phyloP scores from a whole-genome alignment of 2,329 filamentous ascomycete species.

The Elsinoe australis region DNA sequence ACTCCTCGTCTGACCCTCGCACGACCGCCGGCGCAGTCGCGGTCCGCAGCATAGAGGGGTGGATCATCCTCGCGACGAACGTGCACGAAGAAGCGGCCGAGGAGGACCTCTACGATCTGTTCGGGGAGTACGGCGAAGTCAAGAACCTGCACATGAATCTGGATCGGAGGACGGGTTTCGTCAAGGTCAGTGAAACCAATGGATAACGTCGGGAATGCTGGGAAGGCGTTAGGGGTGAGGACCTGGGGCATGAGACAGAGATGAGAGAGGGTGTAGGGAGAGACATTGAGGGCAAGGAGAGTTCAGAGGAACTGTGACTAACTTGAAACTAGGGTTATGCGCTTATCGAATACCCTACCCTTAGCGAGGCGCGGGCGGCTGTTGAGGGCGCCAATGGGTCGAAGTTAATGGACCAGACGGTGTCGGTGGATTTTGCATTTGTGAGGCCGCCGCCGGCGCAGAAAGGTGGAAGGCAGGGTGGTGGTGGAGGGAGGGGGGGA shows the following conservation, averaged over 20 bases:
- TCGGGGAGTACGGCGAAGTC: constrained; percentile 77
- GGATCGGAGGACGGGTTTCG: constrained; percentile 74
- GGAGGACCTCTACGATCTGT: constrained; percentile 72
- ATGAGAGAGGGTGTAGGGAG: not conserved
- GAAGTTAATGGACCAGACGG: constrained; percentile 72
- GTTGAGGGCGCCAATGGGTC: constrained; percentile 71
- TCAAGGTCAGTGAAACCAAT: constrained; percentile 54
- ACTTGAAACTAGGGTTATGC: constrained; percentile 60
- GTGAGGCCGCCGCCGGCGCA: constrained; percentile 61
- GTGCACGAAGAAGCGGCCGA: constrained; percentile 82
- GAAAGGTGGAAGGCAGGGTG: constrained; percentile 28
- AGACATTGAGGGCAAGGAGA: not conserved
- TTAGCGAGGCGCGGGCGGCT: constrained; percentile 71
- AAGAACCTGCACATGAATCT: constrained; percentile 81
- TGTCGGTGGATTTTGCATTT: constrained; percentile 77
- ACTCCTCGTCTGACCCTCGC: constrained; percentile 52
- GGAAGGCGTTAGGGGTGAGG: not conserved
- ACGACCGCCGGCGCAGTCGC: constrained; percentile 68
- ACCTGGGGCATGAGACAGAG: not conserved
- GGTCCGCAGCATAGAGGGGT: constrained; percentile 80
- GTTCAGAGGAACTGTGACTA: constrained; percentile 11
- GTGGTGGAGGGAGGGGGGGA: constrained; percentile 24
- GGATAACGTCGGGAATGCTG: not conserved
- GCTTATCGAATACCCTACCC: constrained; percentile 73
- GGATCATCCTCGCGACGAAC: constrained; percentile 81